phyloP scores from a whole-genome alignment of 2,329 filamentous ascomycete genomes.

The Diatrype stigma region DNA sequence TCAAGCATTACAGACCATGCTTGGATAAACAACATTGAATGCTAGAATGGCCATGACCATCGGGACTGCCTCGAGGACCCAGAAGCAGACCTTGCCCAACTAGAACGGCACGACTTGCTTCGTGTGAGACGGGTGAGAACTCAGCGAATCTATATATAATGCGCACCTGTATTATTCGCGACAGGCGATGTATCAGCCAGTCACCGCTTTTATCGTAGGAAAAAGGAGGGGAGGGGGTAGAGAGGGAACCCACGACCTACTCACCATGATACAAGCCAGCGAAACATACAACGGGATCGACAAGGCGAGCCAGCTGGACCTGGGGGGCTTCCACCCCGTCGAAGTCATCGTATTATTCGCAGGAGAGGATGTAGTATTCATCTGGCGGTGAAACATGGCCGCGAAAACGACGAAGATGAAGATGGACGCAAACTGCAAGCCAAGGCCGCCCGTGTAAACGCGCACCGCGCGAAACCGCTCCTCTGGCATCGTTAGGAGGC shows the following conservation, averaged over 20 bases:
- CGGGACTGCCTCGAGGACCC: conserved; percentile 32
- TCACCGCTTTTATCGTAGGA: conserved; percentile 12
- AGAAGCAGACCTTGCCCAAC: conserved; percentile 26
- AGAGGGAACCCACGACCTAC: too few species aligned
- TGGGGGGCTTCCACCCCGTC: not conserved
- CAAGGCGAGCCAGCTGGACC: conserved; percentile 18
- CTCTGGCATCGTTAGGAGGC: conserved; percentile 19
- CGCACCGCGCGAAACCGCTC: conserved; percentile 30
- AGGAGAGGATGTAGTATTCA: conserved; percentile 8
- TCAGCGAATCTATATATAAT: conserved; percentile 54
- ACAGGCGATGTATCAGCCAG: not conserved
- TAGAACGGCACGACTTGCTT: conserved; percentile 21
- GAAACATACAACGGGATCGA: conserved; percentile 30
- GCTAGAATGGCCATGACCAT: conserved; percentile 33
- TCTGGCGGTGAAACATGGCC: conserved; percentile 32
- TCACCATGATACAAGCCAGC: conserved; percentile 31
- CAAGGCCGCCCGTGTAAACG: conserved; percentile 51
- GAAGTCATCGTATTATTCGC: not conserved
- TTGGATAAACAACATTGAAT: conserved; percentile 34
- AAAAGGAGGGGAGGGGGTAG: not conserved
- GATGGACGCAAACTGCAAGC: conserved; percentile 47
- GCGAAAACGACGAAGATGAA: conserved; percentile 39
- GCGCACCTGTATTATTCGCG: conserved; percentile 31
- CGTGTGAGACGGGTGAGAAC: conserved; percentile 38
- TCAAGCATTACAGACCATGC: conserved; percentile 10